phyloP scores from a whole-genome alignment of 192 early-diverging fungal genomes.

The Coemansia sp. region DNA sequence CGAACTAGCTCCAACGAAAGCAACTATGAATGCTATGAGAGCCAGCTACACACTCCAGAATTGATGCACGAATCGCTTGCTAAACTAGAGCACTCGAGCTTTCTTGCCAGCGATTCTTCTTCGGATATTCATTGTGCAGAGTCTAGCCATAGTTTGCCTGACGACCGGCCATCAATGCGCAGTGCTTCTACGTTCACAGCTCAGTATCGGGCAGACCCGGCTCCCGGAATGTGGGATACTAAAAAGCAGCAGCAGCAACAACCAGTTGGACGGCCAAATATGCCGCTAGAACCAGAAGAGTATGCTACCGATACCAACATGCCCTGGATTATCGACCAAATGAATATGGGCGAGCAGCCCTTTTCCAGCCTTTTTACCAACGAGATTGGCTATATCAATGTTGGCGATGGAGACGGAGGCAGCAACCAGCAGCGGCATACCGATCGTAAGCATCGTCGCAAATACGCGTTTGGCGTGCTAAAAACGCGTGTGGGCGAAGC shows the following conservation, averaged over 20 bases:
- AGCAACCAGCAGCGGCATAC: constrained; percentile 4
- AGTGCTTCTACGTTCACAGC: constrained; percentile 30
- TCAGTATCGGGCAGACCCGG: constrained; percentile 27
- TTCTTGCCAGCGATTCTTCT: constrained; percentile 15
- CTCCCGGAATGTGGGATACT: constrained; percentile 36
- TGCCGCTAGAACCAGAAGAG: constrained; percentile 52
- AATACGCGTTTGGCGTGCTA: constrained; percentile 44
- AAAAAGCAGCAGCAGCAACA: neutral
- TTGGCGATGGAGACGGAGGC: constrained; percentile 6
- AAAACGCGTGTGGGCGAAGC: constrained; percentile 43
- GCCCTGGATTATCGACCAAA: constrained; percentile 49
- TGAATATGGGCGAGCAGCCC: constrained; percentile 50
- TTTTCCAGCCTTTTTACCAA: constrained; percentile 41
- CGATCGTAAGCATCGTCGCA: constrained; percentile 27
- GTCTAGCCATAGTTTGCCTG: neutral
- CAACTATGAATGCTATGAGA: neutral
- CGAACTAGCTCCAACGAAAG: constrained; percentile 1
- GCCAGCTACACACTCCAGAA: too few relatives aligned
- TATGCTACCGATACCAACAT: constrained; percentile 8
- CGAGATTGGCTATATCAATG: constrained; percentile 19
- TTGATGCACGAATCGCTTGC: constrained; percentile 1
- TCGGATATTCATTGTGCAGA: neutral
- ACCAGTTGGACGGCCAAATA: constrained; percentile 16
- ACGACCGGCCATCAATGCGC: constrained; percentile 8
- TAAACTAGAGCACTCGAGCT: constrained; percentile 7